Conservation (phyloP, 169 alveolate species). For the Cystoisospora suis region DNA sequence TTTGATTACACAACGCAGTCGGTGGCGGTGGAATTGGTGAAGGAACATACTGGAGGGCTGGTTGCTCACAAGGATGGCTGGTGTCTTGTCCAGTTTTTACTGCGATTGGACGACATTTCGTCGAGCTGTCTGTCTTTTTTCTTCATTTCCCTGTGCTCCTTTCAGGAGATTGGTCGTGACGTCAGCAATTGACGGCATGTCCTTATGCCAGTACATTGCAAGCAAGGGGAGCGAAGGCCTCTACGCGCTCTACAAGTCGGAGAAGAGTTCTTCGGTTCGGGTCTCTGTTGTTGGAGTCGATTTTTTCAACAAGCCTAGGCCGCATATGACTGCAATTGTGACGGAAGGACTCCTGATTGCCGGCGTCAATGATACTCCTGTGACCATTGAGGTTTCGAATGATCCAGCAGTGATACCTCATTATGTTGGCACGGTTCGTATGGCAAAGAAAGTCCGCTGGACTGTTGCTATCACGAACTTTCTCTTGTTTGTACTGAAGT, state of each 20-base stretch:
- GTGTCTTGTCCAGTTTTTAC: too few relatives aligned
- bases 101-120: too few relatives aligned
- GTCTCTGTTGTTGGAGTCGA: constrained; percentile 34
- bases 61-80: too few relatives aligned
- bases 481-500: too few relatives aligned
- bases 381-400: background rate
- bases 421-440: background rate
- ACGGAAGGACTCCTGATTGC: background rate
- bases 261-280: background rate
- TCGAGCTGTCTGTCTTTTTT: too few relatives aligned
- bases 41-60: too few relatives aligned
- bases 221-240: constrained; percentile 6
- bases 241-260: background rate
- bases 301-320: constrained; percentile 29
- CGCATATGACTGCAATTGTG: background rate
- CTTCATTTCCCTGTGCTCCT: too few relatives aligned
- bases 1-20: too few relatives aligned
- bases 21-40: too few relatives aligned
- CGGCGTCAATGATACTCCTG: background rate
- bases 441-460: background rate
- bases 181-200: background rate
- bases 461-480: too few relatives aligned
- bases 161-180: constrained; percentile 38
- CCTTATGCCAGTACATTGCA: constrained; percentile 41
- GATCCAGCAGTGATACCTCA: background rate